Evolutionary conservation across 2,329 filamentous ascomycete species (phyloP), one percentile per base, ranked within the genome.

Genomic region (Colletotrichum tropicicola): DNA sequence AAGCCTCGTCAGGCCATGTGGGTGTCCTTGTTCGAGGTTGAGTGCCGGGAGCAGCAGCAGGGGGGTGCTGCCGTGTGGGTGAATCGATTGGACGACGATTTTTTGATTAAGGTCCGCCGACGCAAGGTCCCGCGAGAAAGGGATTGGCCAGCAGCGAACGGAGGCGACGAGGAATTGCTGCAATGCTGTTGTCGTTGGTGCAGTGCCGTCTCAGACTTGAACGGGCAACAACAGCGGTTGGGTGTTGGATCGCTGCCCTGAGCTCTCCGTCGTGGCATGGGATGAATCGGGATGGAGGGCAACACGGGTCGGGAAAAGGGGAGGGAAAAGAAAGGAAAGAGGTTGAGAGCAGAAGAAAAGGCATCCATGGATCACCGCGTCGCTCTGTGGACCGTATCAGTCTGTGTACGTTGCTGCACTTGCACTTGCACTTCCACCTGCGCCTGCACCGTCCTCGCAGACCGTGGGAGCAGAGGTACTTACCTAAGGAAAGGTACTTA

Each of bases 21-120:
- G 64, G 64, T 35, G 55, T 63, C 54, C 53, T 52, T 56, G 66
- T 67, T 68, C 63, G 66, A 68, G 52, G 59, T 68, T 65, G 57
- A 68, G 60, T 67, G 54, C 59, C 64, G 66, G 49, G 54, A 43
- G 66, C 47, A 65, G 30, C 28, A 44, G 44, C 61, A 55, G 48
- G 48, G 60, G 32, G 19, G 4, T 10, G 44, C 17, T 43, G 49
- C 41, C 35, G 48, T 61, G 57, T 59, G 61, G 57, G 61, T 41
- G 44, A 32, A 61, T 65, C 57, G 45, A 65, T 61, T 65, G 61
- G 57, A 49, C 28, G 57, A 35, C 25, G 57, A 27, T 48, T 21
- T 30, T 61, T 43, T 65, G 49, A 65, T 65, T 61, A 65, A 55
- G 61, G 61, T 55, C 61, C 57, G 43, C 25, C 37, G 52, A 51